Percentiles rank a stretch among this genome's conserved stretches.
Evolutionary conservation across 371 early-diverging fungal genomes (phyloP).

Genomic region (Fennellomyces sp.): DNA sequence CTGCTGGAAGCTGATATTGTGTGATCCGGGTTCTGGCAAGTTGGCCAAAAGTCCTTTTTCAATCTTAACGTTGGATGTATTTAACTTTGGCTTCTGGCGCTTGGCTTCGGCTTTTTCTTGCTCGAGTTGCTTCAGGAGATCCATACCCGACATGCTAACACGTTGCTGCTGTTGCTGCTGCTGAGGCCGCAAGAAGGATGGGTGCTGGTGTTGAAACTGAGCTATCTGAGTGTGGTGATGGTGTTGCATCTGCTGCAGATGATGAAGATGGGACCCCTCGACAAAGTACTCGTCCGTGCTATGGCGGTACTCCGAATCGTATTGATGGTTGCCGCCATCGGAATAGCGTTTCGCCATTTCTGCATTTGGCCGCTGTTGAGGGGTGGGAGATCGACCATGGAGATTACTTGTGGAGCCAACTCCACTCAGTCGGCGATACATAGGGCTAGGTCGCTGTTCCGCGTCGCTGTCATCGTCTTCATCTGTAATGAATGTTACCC

Average conservation of each 20-base stretch:
- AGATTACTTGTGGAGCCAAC: conserved; percentile 21
- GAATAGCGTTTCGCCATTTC: conserved; percentile 12
- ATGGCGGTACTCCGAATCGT: not conserved
- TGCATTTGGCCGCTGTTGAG: conserved; percentile 4
- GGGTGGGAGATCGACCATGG: conserved; percentile 8
- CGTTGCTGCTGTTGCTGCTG: conserved; percentile 26
- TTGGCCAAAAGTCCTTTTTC: conserved; percentile 44
- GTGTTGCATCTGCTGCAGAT: conserved; percentile 31
- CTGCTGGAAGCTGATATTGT: conserved; percentile 48
- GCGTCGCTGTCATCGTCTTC: conserved; percentile 18
- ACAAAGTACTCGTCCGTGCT: conserved; percentile 7
- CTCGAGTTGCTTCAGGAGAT: conserved; percentile 44
- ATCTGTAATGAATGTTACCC: conserved; percentile 1
- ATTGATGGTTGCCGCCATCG: conserved; percentile 5
- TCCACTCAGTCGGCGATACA: conserved; percentile 16
- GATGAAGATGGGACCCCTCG: conserved; percentile 28
- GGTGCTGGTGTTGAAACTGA: conserved; percentile 31
- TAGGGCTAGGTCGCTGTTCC: conserved; percentile 11
- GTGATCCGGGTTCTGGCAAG: conserved; percentile 47
- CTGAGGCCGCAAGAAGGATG: conserved; percentile 11
- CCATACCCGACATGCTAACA: conserved; percentile 50
- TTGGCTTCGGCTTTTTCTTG: conserved; percentile 44
- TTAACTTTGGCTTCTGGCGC: conserved; percentile 37
- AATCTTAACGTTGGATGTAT: conserved; percentile 42
- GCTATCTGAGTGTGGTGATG: conserved; percentile 29